phyloP scores from a whole-genome alignment of 192 early-diverging fungal genomes.

The Coemansia sp. region DNA sequence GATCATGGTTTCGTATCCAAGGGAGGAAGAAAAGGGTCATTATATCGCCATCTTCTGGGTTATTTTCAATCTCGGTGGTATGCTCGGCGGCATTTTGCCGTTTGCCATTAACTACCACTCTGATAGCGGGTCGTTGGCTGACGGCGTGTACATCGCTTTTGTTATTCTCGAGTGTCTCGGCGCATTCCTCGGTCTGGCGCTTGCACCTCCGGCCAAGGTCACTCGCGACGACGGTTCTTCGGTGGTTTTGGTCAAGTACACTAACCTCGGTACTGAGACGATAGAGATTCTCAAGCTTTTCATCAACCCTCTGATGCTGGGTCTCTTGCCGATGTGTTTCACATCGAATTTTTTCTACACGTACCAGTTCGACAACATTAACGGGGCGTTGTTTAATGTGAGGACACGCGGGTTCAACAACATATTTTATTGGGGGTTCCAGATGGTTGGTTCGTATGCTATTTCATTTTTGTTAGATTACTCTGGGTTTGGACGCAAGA shows the following conservation, averaged over 20 bases:
- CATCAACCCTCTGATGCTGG: slow-evolving; percentile 74
- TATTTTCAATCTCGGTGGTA: slow-evolving; percentile 85
- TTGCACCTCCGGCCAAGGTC: slow-evolving; percentile 69
- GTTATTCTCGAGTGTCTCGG: slow-evolving; percentile 76
- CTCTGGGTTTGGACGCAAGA: slow-evolving; percentile 58
- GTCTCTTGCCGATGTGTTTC: slow-evolving; percentile 75
- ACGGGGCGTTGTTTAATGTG: slow-evolving; percentile 72
- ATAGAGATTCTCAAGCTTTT: slow-evolving; percentile 77
- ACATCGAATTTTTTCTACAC: slow-evolving; percentile 89
- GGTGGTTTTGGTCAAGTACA: slow-evolving; percentile 71
- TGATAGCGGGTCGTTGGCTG: slow-evolving; percentile 37
- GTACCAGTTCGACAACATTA: slow-evolving; percentile 78
- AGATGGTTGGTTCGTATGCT: slow-evolving; percentile 73
- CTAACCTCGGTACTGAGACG: slow-evolving; percentile 63
- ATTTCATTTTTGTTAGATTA: slow-evolving; percentile 73
- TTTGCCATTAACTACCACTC: slow-evolving; percentile 72
- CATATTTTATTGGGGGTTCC: slow-evolving; percentile 80
- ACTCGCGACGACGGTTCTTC: slow-evolving; percentile 70
- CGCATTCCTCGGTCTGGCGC: slow-evolving; percentile 62
- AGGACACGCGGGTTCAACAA: slow-evolving; percentile 82
- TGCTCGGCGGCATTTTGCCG: slow-evolving; percentile 76
- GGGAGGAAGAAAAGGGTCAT: slow-evolving; percentile 79
- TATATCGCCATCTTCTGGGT: slow-evolving; percentile 89
- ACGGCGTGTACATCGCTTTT: slow-evolving; percentile 82
- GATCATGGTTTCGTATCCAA: slow-evolving; percentile 88